Evolutionary conservation across 2,329 filamentous ascomycete species (phyloP), one percentile per base, ranked within the genome.

Genomic region (Thelonectria olida): DNA sequence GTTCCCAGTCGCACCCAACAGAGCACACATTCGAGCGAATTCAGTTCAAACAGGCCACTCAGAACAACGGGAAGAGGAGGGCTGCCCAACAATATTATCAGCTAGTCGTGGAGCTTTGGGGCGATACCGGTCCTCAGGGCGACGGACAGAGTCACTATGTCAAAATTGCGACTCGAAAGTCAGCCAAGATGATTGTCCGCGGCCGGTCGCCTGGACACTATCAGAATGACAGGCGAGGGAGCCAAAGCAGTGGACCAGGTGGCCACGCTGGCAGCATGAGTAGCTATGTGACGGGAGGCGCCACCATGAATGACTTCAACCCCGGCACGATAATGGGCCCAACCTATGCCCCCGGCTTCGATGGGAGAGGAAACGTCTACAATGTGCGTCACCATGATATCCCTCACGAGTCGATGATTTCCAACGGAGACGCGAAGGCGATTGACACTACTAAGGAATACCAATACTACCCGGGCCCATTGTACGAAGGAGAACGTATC

Each of bases 41-140:
- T 52, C 93, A 97, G 71, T 97, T 97, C 84, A 96, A 97, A 76
- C 92, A 92, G 66, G 93, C 94, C 1, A 97, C 93, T 0, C 92
- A 93, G 22, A 97, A 97, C 79, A 97, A 97, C 68, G 93, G 93
- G 47, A 97, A 97, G 76, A 85, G 94, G 67, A 85, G 94, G 58
- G 93, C 93, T 1, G 92, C 93, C 17, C 93, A 97, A 73, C 94
- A 97, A 70, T 97, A 93, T 76, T 97, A 96, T 72, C 92, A 96
- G 70, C 83, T 97, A n/a, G 87, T 96, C 45, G 90, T 97, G 4
- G 93, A 97, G 74, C 86, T 96, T 1, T 92, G 88, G 76, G 92
- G 86, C 7, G 89, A 94, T 65, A 80, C 92, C 7, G 84, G 87
- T 2, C 73, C 76, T 28, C 81, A 77, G 67, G 55, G 28, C 47